These are phyloP conservation scores for Cutaneotrichosporon cutaneum DNA, from an alignment of 1,284 basidiomycete species.

Conservation along the genomic window DNA sequence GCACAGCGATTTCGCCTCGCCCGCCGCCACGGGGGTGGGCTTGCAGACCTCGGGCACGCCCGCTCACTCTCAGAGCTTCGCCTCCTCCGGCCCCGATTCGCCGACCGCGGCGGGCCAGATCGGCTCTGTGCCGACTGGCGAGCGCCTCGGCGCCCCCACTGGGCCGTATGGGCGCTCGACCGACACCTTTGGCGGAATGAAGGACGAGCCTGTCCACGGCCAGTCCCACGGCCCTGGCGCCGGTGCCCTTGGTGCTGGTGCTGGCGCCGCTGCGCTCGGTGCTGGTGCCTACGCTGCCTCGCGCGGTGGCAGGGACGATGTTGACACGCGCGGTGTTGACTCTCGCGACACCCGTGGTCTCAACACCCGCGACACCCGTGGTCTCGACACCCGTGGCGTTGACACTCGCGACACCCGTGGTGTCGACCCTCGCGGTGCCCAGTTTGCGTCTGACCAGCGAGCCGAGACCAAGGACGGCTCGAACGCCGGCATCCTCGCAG, in stretches of 20 bases:
- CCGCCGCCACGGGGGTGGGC: not conserved
- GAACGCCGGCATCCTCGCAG: constrained; percentile 28
- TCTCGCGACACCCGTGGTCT: no score
- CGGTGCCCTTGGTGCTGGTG: not conserved
- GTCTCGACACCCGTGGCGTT: no score
- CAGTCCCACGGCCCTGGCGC: not conserved
- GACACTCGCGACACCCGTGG: no score
- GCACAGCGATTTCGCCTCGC: not conserved
- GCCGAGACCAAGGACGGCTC: constrained; percentile 28
- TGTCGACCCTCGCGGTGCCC: no score
- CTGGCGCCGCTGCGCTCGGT: not conserved
- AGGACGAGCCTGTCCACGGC: not conserved
- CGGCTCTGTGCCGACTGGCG: not conserved
- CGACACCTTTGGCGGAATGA: not conserved
- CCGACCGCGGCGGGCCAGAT: not conserved
- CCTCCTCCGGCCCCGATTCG: not conserved
- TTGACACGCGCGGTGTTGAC: no score
- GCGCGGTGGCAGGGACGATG: not conserved
- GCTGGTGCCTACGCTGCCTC: not conserved
- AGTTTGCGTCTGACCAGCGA: no score
- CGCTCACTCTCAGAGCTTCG: not conserved
- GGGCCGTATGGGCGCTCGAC: not conserved
- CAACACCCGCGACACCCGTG: no score
- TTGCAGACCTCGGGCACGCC: not conserved
- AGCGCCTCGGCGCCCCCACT: not conserved